phyloP scores from a whole-genome alignment of 2,329 filamentous ascomycete genomes.

The Stagonosporopsis rhizophila region DNA sequence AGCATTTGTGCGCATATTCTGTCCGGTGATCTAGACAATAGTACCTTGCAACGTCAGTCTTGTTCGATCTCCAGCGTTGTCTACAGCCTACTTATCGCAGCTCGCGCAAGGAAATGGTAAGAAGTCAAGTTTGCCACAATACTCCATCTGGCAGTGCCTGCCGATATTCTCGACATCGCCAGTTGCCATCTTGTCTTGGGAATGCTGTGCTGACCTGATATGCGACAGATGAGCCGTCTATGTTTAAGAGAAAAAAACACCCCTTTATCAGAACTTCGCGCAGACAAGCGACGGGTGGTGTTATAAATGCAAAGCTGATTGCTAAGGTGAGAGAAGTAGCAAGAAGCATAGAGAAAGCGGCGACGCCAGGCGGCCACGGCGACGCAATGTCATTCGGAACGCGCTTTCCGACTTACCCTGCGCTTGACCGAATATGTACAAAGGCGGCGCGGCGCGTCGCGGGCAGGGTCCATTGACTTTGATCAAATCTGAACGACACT shows the following conservation, averaged over 20 bases:
- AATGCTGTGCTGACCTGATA: neutral
- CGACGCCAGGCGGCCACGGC: constrained; percentile 8
- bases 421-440: neutral
- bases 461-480: neutral
- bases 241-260: no score
- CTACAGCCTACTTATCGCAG: constrained; percentile 65
- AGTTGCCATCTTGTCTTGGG: constrained; percentile 63
- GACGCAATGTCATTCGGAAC: constrained; percentile 24
- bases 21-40: constrained; percentile 95
- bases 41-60: constrained; percentile 57
- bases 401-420: constrained; percentile 13
- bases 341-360: constrained; percentile 9
- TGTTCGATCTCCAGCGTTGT: neutral
- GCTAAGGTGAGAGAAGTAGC: neutral
- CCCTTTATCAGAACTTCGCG: no score
- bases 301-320: neutral
- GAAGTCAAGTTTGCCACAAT: constrained; percentile 95
- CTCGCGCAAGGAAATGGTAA: constrained; percentile 93
- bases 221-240: neutral
- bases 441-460: neutral
- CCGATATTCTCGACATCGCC: constrained; percentile 85
- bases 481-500: neutral
- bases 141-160: constrained; percentile 86
- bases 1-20: constrained; percentile 78
- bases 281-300: neutral